Percentiles rank a stretch among this genome's conserved stretches.
phyloP scores from a whole-genome alignment of 73 alveolate species.

The Effrenium voratum region DNA sequence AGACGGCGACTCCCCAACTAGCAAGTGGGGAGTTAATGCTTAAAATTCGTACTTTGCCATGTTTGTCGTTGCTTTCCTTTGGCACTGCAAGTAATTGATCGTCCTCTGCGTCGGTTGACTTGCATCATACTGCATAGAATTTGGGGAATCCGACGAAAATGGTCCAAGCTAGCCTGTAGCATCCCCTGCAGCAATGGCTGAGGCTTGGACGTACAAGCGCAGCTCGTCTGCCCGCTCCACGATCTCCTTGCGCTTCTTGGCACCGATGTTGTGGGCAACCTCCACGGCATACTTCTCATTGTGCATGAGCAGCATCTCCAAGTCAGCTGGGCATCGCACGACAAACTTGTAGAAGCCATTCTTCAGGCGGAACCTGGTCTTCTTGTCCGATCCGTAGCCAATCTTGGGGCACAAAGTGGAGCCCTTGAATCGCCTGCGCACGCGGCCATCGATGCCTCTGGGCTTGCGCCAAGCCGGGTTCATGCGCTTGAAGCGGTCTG shows the following conservation, averaged over 20 bases:
- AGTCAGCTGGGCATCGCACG: slow-evolving; percentile 97
- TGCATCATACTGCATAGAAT: too few relatives aligned
- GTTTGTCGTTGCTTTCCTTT: too few relatives aligned
- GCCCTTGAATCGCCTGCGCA: slow-evolving; percentile 99
- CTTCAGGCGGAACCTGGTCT: slow-evolving; percentile 98
- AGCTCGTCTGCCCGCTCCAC: slow-evolving; percentile 99
- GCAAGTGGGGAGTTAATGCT: too few relatives aligned
- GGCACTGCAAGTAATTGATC: too few relatives aligned
- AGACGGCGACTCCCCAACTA: too few relatives aligned
- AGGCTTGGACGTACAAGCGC: slow-evolving; percentile 96
- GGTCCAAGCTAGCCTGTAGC: too few relatives aligned
- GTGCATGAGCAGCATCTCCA: slow-evolving; percentile 99
- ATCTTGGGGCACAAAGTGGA: slow-evolving; percentile 97
- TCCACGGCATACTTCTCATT: slow-evolving; percentile 99
- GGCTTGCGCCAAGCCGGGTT: slow-evolving; percentile 99
- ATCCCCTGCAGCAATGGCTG: too few relatives aligned
- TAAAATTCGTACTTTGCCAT: too few relatives aligned
- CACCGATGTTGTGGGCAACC: slow-evolving; percentile 98
- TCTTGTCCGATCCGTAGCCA: slow-evolving; percentile 98
- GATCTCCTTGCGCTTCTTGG: slow-evolving; percentile 97
- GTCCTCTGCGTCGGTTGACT: too few relatives aligned
- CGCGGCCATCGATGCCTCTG: slow-evolving; percentile 99
- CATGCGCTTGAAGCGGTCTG: slow-evolving; percentile 97
- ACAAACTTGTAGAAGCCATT: slow-evolving; percentile 98
- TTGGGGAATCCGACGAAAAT: too few relatives aligned